phyloP scores from a whole-genome alignment of 805 yeast species.

The Zygotorulaspora chibaensis region DNA sequence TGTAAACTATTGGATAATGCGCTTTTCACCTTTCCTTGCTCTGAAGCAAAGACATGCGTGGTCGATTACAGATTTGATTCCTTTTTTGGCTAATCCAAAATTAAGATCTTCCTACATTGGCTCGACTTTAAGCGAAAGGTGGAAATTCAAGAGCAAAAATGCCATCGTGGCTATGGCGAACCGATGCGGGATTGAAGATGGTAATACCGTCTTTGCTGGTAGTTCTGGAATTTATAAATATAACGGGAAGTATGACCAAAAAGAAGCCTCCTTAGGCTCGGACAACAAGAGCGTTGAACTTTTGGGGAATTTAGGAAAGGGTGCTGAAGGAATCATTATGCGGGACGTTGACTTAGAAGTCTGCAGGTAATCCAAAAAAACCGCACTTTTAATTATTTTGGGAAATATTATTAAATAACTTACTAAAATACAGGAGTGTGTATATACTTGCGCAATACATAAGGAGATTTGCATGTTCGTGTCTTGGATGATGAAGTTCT shows the following conservation, averaged over 20 bases:
- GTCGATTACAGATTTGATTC: constrained; percentile 10
- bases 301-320: constrained; percentile 56
- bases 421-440: too few species aligned
- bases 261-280: constrained; percentile 35
- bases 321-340: constrained; percentile 58
- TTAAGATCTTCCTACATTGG: constrained; percentile 22
- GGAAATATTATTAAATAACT: too few species aligned
- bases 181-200: constrained; percentile 73
- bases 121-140: constrained; percentile 16
- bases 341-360: constrained; percentile 50
- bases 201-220: constrained; percentile 50
- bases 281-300: constrained; percentile 49
- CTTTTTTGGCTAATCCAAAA: constrained; percentile 4
- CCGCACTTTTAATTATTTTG: not conserved
- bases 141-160: constrained; percentile 28
- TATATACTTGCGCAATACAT: too few species aligned
- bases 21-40: constrained; percentile 60
- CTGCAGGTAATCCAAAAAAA: constrained; percentile 11
- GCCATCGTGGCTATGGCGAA: constrained; percentile 55
- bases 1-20: constrained; percentile 67
- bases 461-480: too few species aligned
- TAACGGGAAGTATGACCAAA: constrained; percentile 36
- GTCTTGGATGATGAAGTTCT: too few species aligned
- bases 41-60: constrained; percentile 30
- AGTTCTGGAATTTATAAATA: constrained; percentile 62